Base-by-base conservation (phyloP, 2,329 filamentous ascomycete genomes). In the Verticillium nubilum region DNA sequence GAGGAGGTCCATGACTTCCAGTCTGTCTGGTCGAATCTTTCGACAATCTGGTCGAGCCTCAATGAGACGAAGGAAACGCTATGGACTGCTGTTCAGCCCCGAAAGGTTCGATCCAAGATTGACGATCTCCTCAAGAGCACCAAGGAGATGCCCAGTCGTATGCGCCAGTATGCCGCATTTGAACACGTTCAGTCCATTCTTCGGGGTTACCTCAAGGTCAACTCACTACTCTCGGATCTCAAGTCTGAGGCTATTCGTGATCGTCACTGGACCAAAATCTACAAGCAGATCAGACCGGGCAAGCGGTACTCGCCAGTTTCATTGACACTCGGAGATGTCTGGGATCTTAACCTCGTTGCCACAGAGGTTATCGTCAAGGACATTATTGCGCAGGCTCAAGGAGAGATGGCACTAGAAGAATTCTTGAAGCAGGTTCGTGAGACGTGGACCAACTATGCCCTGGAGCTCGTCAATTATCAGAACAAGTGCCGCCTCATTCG, bases 141-240 rank as follows among this genome's bases (percentile, higher is more conserved):
- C 35, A 98, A 97, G 77, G 94, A 98, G 63, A 98, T 99, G 95
- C 95, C 96, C 0, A 97, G 92, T 74, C 88, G 95, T 61, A 98
- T 99, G 94, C 88, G 96, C 62, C 96, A 99, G 70, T 99, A 99
- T 73, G 94, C 96, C 67, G 96, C 96, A n/a, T 99, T 99, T 71
- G 96, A 99, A 74, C 94, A 99, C 70, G 92, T 99, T 42, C 96
- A 99, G 72, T 92, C 86, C 64, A 90, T 96, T 29, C 84, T 99
- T 47, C 90, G 92, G 52, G 88, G 93, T 63, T 84, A 96, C 55
- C 82, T 97, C 64, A 98, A 97, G 73, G 92, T 96, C 67, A 99
- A 98, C 70, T 82, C 88, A 12, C 82, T 97, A 33, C 82, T 99
- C 3, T 85, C 87, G 4, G 95, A 99, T 64, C 82, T 99, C 73